Evolutionary conservation across 768 basidiomycete species (phyloP).

Genomic region (Pluteus cervinus): DNA sequence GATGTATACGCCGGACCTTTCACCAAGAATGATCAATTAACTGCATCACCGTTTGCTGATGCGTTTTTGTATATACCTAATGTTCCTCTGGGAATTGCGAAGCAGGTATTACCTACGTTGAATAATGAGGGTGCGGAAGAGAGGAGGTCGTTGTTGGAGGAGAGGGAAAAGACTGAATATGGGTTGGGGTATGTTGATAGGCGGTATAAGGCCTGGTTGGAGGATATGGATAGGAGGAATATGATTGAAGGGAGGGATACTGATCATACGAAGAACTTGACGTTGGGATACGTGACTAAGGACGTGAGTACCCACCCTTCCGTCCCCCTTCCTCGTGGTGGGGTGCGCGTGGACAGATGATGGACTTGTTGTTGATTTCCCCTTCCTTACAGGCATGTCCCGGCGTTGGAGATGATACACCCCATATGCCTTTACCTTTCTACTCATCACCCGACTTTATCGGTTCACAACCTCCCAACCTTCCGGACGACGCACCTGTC

Average conservation of each 20-base stretch:
- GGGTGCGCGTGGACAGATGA: too few species aligned
- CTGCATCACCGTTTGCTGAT: constrained; percentile 65
- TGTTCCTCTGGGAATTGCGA: constrained; percentile 45
- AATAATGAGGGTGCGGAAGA: constrained; percentile 40
- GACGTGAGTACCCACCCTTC: constrained; percentile 39
- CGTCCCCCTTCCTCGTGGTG: neutral
- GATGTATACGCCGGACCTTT: constrained; percentile 65
- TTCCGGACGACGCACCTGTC: constrained; percentile 42
- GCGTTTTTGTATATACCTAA: constrained; percentile 56
- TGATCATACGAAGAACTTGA: constrained; percentile 49
- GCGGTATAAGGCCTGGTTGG: constrained; percentile 51
- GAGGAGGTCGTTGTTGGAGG: constrained; percentile 27
- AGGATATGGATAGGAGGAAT: constrained; percentile 42
- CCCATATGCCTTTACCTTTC: constrained; percentile 56
- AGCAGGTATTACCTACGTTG: constrained; percentile 44
- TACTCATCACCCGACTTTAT: constrained; percentile 53
- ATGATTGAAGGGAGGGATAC: constrained; percentile 35
- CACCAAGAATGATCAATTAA: constrained; percentile 77
- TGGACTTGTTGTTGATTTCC: neutral
- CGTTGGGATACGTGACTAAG: constrained; percentile 69
- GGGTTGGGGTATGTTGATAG: constrained; percentile 43
- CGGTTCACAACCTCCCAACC: constrained; percentile 44
- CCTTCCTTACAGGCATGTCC: constrained; percentile 48
- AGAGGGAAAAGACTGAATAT: constrained; percentile 34
- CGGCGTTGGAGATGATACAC: constrained; percentile 68